Evolutionary conservation across 768 basidiomycete genomes (phyloP).

Genomic region (Lactarius evosmus): DNA sequence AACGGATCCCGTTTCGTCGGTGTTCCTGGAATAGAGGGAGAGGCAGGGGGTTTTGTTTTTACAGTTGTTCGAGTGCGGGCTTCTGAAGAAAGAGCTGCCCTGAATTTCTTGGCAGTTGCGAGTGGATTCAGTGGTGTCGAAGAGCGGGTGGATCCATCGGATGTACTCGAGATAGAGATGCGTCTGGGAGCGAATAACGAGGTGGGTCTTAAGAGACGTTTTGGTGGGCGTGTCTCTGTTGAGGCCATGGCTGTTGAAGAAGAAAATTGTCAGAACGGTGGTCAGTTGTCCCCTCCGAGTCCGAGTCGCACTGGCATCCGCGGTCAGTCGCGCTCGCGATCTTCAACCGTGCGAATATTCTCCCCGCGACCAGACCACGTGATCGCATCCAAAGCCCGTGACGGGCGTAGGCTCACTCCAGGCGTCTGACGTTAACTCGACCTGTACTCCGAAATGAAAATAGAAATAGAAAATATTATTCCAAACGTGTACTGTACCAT

Average conservation of each 20-base stretch:
- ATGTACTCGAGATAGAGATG: constrained; percentile 14
- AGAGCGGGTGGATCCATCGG: constrained; percentile 17
- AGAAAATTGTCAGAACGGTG: too few species aligned
- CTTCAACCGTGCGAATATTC: background rate
- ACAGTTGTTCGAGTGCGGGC: constrained; percentile 26
- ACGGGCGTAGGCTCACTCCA: too few species aligned
- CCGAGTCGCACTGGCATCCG: background rate
- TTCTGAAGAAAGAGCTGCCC: constrained; percentile 24
- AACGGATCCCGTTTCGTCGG: constrained; percentile 24
- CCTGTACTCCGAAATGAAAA: too few species aligned
- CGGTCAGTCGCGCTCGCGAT: background rate
- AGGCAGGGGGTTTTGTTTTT: constrained; percentile 25
- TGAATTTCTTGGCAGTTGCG: constrained; percentile 28
- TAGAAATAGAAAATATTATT: too few species aligned
- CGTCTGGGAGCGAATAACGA: constrained; percentile 24
- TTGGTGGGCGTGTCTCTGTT: constrained; percentile 2
- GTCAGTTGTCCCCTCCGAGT: background rate
- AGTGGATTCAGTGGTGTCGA: constrained; percentile 23
- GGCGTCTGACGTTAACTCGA: too few species aligned
- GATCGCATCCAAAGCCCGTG: too few species aligned
- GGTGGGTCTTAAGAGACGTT: constrained; percentile 16
- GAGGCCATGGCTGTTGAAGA: constrained; percentile 7
- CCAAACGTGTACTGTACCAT: background rate
- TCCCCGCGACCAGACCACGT: constrained; percentile 30
- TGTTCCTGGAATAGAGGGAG: constrained; percentile 22